Conservation (phyloP, 441 rosid species). For the Mallotus repandus region DNA sequence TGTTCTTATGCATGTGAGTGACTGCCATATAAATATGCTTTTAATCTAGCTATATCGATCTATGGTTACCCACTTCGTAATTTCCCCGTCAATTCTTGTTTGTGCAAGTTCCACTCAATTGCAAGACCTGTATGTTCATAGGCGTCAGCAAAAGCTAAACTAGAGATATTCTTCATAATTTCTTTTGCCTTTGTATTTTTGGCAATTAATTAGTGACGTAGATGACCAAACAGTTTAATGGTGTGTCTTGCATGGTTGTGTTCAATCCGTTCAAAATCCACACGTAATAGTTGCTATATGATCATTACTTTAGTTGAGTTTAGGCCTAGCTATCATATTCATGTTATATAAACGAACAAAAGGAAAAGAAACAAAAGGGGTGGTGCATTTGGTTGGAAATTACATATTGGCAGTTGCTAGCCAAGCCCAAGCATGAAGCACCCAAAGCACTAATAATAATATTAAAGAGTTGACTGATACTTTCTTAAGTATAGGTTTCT, state of each 20-base stretch:
- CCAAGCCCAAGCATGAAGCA: not conserved
- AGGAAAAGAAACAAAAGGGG: not conserved
- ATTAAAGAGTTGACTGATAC: not conserved
- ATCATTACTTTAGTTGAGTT: too few species aligned
- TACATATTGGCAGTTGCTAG: not conserved
- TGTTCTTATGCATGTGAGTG: conserved; percentile 39
- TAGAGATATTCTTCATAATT: not conserved
- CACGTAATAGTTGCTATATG: not conserved
- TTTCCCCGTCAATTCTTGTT: not conserved
- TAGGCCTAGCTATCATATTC: not conserved
- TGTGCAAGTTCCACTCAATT: not conserved
- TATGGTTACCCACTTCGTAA: not conserved
- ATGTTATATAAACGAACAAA: not conserved
- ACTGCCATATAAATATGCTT: conserved; percentile 27
- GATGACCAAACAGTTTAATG: not conserved
- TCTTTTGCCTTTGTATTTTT: not conserved
- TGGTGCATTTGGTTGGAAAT: not conserved
- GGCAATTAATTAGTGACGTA: conserved; percentile 3
- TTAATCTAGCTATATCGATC: conserved; percentile 4
- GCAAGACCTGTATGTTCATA: not conserved
- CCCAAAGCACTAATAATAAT: not conserved
- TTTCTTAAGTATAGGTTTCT: not conserved
- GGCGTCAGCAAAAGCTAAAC: not conserved
- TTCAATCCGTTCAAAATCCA: not conserved
- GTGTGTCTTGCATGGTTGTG: not conserved